These are phyloP conservation scores for Pseudopithomyces chartarum DNA, from an alignment of 2,329 filamentous ascomycete species.

Conservation along the genomic window DNA sequence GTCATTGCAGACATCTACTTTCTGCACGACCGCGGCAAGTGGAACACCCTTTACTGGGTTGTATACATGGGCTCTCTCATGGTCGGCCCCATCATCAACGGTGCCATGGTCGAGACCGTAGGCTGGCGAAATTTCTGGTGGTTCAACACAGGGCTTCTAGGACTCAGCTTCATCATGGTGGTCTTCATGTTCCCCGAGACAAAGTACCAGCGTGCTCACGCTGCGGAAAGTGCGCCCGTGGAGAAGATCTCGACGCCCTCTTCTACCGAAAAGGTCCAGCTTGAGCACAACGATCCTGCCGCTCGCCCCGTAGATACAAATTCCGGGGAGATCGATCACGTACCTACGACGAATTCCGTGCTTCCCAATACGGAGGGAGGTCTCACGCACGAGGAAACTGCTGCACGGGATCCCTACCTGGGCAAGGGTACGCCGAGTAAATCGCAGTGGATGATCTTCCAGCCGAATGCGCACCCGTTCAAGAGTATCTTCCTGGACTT, in stretches of 20 bases:
- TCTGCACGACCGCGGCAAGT: slow-evolving; percentile 67
- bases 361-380: slow-evolving; percentile 24
- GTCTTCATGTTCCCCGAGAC: slow-evolving; percentile 69
- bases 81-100: slow-evolving; percentile 62
- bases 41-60: slow-evolving; percentile 65
- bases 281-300: slow-evolving; percentile 16
- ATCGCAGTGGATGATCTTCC: slow-evolving; percentile 61
- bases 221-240: slow-evolving; percentile 23
- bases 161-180: slow-evolving; percentile 55
- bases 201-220: slow-evolving; percentile 58
- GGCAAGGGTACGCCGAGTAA: slow-evolving; percentile 61
- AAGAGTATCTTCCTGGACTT: slow-evolving; percentile 58
- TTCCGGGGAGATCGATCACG: slow-evolving; percentile 31
- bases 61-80: slow-evolving; percentile 67
- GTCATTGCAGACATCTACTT: slow-evolving; percentile 70
- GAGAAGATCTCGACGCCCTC: neutral
- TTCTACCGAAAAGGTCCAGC: slow-evolving; percentile 27
- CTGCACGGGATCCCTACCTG: slow-evolving; percentile 59
- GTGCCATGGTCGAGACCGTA: slow-evolving; percentile 62
- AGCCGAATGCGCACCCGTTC: slow-evolving; percentile 53
- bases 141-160: slow-evolving; percentile 64
- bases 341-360: slow-evolving; percentile 23
- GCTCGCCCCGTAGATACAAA: slow-evolving; percentile 20
- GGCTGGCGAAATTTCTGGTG: slow-evolving; percentile 70
- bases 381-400: slow-evolving; percentile 40